Percentiles rank a stretch among this genome's conserved stretches.
phyloP scores from a whole-genome alignment of 2,329 filamentous ascomycete genomes.

The Cytospora chrysosperma region DNA sequence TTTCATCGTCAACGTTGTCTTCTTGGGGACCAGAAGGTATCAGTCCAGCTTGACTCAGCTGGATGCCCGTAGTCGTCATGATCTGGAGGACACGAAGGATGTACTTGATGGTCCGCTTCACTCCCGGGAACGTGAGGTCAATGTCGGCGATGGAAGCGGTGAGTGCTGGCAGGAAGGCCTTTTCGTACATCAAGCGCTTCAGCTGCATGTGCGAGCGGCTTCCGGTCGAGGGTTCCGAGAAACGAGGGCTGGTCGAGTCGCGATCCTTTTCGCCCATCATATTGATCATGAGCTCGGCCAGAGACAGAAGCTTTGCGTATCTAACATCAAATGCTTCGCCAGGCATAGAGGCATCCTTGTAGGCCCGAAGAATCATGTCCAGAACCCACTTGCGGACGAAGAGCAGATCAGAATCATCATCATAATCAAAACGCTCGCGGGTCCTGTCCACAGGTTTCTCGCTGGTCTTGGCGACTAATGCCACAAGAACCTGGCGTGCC shows the following conservation, averaged over 20 bases:
- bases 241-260: constrained; percentile 44
- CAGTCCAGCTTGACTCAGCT: constrained; percentile 78
- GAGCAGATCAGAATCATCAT: constrained; percentile 79
- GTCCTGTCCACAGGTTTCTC: constrained; percentile 65
- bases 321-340: constrained; percentile 79
- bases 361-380: constrained; percentile 87
- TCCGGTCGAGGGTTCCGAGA: constrained; percentile 34
- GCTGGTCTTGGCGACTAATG: constrained; percentile 82
- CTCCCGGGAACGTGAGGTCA: constrained; percentile 89
- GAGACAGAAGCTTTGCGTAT: constrained; percentile 81
- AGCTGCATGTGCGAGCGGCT: constrained; percentile 75
- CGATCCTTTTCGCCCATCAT: constrained; percentile 83
- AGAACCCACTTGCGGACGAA: constrained; percentile 95
- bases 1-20: constrained; percentile 76
- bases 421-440: constrained; percentile 61
- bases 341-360: constrained; percentile 80
- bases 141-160: constrained; percentile 93
- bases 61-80: constrained; percentile 82
- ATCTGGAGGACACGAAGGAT: constrained; percentile 87
- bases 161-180: constrained; percentile 85
- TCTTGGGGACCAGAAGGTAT: constrained; percentile 63
- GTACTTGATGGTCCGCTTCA: constrained; percentile 94
- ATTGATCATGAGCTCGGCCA: constrained; percentile 88
- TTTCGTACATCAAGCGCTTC: constrained; percentile 96
- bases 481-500: constrained; percentile 82